Evolutionary conservation across 2,329 filamentous ascomycete species (phyloP), one percentile per base, ranked within the genome.

Genomic region (Tolypocladium guangdongense): DNA sequence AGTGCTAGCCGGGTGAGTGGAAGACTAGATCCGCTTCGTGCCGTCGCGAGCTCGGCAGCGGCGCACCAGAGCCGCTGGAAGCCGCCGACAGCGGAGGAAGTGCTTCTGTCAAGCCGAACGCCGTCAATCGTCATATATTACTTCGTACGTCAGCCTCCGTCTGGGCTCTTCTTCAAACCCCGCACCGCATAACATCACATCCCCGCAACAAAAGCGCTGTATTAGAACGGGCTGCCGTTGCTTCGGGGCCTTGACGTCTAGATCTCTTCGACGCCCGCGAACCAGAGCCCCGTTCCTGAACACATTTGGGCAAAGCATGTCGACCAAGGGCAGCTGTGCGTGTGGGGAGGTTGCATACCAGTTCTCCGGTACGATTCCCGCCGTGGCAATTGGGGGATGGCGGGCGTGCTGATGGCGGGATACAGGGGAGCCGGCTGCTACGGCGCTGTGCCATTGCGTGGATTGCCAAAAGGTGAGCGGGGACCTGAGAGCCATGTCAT

Each of bases 391-490:
- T 11, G 6, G 16, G 11, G 4, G 30, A 11, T 18, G 7, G 6
- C 11, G 7, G 24, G 18, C 16, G 27, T 32, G 43, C 43, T 48
- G 36, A 38, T 30, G 24, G 16, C 18, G 37, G 33, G n/a, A 16
- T 3, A 7, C 10, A 77, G 74, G 68, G 12, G 70, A 76, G 38
- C 63, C 71, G 4, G 66, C 64, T 18, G 52, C 64, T 4, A 74
- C 69, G 20, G 76, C 76, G 7, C 65, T 81, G 36, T 81, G 78
- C 64, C 76, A 80, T 60, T 79, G 77, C 62, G 59, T 61, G 14
- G 77, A 80, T 56, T 81, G 77, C 61, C 77, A 80, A 57, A 81
- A 81, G 72, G 75, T 73, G 59, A 24, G 41, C n/a, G n/a, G n/a
- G 7, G 16, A 5, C 16, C 30, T 3, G 22, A 3, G 18, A 11